A percentile compares a stretch with the other conserved stretches of the same genome.
Conservation (phyloP, 495 filamentous ascomycete species). For the Aspergillus sparsus region DNA sequence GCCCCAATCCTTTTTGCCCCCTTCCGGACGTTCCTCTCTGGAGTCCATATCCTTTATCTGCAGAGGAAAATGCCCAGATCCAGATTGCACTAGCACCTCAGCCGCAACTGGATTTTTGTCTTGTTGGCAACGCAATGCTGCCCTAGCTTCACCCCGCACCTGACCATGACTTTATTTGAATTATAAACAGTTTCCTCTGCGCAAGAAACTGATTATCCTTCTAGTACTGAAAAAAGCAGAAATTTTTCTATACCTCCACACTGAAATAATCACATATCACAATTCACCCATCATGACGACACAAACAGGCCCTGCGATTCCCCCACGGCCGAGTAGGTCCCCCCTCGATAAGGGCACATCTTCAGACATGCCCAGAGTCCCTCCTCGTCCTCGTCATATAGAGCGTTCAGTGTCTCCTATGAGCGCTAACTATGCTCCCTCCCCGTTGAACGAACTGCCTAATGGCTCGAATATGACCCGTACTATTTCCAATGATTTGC, state of each 20-base stretch:
- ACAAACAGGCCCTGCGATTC: slow-evolving; percentile 47
- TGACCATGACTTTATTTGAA: slow-evolving; percentile 1
- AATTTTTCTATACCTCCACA: slow-evolving; percentile 7
- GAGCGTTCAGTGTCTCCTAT: slow-evolving; percentile 80
- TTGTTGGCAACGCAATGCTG: slow-evolving; percentile 10
- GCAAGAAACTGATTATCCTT: background rate
- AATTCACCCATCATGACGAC: slow-evolving; percentile 42
- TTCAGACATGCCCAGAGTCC: slow-evolving; percentile 51
- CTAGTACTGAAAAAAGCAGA: background rate
- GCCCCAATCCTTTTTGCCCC: slow-evolving; percentile 4
- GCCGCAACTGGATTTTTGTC: background rate
- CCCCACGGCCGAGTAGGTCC: slow-evolving; percentile 54
- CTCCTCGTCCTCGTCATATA: slow-evolving; percentile 68
- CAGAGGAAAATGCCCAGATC: background rate
- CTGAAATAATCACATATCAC: slow-evolving; percentile 7
- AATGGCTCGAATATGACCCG: slow-evolving; percentile 47
- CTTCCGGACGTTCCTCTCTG: background rate
- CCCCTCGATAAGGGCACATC: slow-evolving; percentile 43
- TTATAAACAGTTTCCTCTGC: background rate
- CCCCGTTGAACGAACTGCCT: slow-evolving; percentile 74
- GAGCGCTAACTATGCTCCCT: slow-evolving; percentile 76
- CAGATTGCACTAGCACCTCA: background rate
- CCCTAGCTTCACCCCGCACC: slow-evolving; percentile 8
- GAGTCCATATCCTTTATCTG: background rate
- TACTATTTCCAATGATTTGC: slow-evolving; percentile 52